Conservation (phyloP, 73 alveolate species). For the Stentor roeselii region DNA sequence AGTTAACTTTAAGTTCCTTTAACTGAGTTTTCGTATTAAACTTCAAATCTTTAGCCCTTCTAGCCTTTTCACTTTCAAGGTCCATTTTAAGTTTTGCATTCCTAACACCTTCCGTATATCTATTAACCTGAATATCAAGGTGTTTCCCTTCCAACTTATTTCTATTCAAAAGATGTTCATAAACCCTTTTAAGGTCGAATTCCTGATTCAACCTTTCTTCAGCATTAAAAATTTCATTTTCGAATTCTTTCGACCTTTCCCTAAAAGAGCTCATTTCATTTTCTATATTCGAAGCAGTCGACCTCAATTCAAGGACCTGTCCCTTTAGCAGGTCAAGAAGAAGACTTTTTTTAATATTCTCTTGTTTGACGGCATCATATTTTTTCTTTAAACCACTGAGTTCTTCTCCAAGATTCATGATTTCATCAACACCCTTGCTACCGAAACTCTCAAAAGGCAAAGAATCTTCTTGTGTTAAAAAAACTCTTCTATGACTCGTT, state of each 20-base stretch:
- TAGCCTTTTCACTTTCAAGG: not conserved
- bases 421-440: not conserved
- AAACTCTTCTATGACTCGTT: not conserved
- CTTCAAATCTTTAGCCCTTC: not conserved
- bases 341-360: not conserved
- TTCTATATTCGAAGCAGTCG: not conserved
- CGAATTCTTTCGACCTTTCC: not conserved
- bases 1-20: not conserved
- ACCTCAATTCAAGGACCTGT: not conserved
- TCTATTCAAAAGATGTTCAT: not conserved
- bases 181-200: not conserved
- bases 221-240: not conserved
- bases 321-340: not conserved
- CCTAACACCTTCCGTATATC: not conserved
- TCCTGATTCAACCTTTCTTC: not conserved
- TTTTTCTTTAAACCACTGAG: not conserved
- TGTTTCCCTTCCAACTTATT: not conserved
- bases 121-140: not conserved
- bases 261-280: not conserved
- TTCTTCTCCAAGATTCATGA: not conserved
- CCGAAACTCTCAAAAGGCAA: not conserved
- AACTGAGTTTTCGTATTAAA: not conserved
- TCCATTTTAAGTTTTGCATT: not conserved
- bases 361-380: not conserved
- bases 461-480: not conserved